phyloP scores from a whole-genome alignment of 371 early-diverging fungal species.

The Mortierella sp. region DNA sequence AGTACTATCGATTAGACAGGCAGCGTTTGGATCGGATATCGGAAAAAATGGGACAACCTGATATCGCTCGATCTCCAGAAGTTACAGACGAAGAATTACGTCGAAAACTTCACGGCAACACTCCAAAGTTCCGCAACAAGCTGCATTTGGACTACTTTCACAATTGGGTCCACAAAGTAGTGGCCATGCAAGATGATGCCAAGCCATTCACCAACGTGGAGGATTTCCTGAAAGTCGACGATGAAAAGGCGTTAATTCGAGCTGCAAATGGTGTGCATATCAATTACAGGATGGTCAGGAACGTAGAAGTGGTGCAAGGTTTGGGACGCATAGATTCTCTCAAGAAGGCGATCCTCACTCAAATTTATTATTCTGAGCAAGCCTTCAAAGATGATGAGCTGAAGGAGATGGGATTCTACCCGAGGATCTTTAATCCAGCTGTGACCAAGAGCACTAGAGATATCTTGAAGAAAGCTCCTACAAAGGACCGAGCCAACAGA shows the following conservation, averaged over 20 bases:
- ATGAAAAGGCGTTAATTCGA: conserved; percentile 16
- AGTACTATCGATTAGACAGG: conserved; percentile 5
- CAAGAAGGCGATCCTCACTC: conserved; percentile 31
- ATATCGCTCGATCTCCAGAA: background rate
- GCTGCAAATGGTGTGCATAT: conserved; percentile 26
- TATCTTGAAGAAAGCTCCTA: conserved; percentile 1
- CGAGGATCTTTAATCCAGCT: conserved; percentile 40
- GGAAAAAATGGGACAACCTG: conserved; percentile 15
- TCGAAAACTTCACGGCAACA: background rate
- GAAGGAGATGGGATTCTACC: conserved; percentile 29
- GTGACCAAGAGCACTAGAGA: conserved; percentile 9
- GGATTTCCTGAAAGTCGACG: conserved; percentile 20
- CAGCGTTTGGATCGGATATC: conserved; percentile 15
- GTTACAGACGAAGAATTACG: conserved; percentile 1
- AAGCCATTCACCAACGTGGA: conserved; percentile 21
- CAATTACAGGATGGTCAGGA: conserved; percentile 10
- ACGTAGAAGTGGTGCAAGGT: background rate
- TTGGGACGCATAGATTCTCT: conserved; percentile 15
- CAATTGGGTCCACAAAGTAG: conserved; percentile 29
- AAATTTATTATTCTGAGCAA: conserved; percentile 31
- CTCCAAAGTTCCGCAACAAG: conserved; percentile 20
- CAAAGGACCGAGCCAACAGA: background rate
- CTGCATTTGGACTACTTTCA: conserved; percentile 36
- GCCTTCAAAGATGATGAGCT: conserved; percentile 32
- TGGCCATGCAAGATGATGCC: conserved; percentile 19